phyloP scores from a whole-genome alignment of 2,329 filamentous ascomycete genomes.

The Alternaria postmessia region DNA sequence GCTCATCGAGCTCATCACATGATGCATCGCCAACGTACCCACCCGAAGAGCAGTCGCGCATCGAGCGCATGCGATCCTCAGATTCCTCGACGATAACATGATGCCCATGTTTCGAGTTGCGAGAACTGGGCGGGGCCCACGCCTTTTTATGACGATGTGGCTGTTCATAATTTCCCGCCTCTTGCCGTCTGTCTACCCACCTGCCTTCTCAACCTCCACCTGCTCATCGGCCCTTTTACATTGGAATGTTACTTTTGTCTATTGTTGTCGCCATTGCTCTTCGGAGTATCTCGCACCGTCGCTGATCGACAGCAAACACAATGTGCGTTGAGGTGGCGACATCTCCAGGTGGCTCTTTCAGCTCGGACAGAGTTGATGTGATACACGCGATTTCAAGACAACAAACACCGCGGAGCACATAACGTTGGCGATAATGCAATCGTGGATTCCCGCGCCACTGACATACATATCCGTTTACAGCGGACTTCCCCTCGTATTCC shows the following conservation, averaged over 20 bases:
- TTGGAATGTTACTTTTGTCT: background rate
- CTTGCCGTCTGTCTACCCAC: background rate
- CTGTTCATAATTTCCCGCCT: background rate
- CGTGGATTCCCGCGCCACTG: background rate
- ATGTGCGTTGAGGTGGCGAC: background rate
- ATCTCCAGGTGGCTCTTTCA: background rate
- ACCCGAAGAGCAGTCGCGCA: background rate
- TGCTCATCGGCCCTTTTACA: background rate
- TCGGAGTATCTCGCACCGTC: background rate
- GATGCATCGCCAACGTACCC: background rate
- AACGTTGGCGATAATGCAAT: background rate
- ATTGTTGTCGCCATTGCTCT: background rate
- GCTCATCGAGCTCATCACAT: background rate
- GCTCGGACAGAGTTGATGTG: background rate
- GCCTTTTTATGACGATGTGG: constrained; percentile 3
- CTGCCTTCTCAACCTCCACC: background rate
- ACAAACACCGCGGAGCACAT: too few species aligned
- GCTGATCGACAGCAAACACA: background rate
- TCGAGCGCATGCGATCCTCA: background rate
- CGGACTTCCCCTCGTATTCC: too few species aligned
- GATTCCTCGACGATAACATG: background rate
- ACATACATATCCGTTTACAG: background rate
- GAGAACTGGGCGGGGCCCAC: background rate
- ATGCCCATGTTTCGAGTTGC: background rate
- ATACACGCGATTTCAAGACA: background rate